Evolutionary conservation across 805 yeast species (phyloP), one percentile per base, ranked within the genome.

Genomic region (Kluyveromyces aestuarii): DNA sequence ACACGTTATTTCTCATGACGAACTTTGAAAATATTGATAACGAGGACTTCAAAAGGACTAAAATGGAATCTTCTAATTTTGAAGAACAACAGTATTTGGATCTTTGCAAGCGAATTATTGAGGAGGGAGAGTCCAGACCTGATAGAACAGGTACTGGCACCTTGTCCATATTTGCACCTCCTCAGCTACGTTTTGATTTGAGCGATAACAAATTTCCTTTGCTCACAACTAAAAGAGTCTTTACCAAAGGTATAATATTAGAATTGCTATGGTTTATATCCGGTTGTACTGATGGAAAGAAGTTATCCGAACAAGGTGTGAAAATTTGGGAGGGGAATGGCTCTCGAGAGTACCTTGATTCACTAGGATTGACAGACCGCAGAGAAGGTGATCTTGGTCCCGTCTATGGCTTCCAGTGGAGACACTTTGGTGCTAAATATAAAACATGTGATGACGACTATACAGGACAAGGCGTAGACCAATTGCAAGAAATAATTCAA

Each of bases 321-420:
- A 90, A 81, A 61, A 93, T 93, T 48, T 93, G 99, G 99, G 99
- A 93, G 66, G 99, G 99, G 16, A 93, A 93, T 64, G 99, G 98
- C 10, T 86, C 96, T 37, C 74, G 97, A 52, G 96, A 88, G 66
- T 93, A 80, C 63, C 72, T 93, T 48, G 97, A 93, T 64, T 75
- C 79, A 4, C 69, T 89, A 37, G 99, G 98, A 0, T 75, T 93
- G 42, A 75, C 75, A 0, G 73, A 85, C 50, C 81, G 96, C 62
- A 73, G 89, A 50, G 96, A 81, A 58, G 98, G 98, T 48, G 99
- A 93, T 68, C 68, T 93, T 57, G 99, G 99, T 1, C 99, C 99
- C 1, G 97, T 93, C 2, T 93, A 93, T 64, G 99, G 99, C 0
- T 93, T 93, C 70, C 99, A 93, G 68, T 93, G 99, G 99, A 81